Base-by-base conservation (phyloP, 805 yeast species). In the Schizosaccharomyces cryophilus region DNA sequence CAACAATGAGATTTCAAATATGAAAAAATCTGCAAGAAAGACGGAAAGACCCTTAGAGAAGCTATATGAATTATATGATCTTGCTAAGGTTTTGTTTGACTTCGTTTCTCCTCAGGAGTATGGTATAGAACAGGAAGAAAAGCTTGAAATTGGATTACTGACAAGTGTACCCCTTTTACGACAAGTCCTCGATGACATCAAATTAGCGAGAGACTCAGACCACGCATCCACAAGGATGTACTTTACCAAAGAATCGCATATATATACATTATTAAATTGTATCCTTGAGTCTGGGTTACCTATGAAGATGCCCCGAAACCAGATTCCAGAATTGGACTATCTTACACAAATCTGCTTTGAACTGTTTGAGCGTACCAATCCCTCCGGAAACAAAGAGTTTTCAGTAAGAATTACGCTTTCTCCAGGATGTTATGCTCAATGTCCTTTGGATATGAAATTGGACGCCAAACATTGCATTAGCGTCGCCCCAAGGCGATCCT, bases 381-480 rank as follows among this genome's bases (percentile, higher is more conserved):
- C 54, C 4, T 42, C 26, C 1, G 60, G 47, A 26, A 82, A 80
- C 61, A 86, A 87, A 71, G 84, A 85, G 67, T 95, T 90, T 70
- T 84, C 96, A 4, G 84, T 93, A 62, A 78, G 97, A 67, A 77
- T 93, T 63, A 84, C 90, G n/a, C 77, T 93, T 66, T 85, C 96
- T 4, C 97, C 98, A 0, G 99, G 99, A 24, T 93, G 98, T 72
- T 96, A 93, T 72, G 89, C 97, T 0, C 95, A 88, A 68, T 95
- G 90, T 71, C 98, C 99, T 31, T 77, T 93, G 65, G 99, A 93
- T 72, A 95, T 94, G 58, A 96, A 90, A 71, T 76, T 93, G 58
- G 98, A 93, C 72, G 90, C 87, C 58, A 89, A 87, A 69, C 99
- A 93, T 72, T 90, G 93, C 72, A 93, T 93, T 64, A 89, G 96